phyloP scores from a whole-genome alignment of 2,329 filamentous ascomycete species.

The Aspergillus awamori region DNA sequence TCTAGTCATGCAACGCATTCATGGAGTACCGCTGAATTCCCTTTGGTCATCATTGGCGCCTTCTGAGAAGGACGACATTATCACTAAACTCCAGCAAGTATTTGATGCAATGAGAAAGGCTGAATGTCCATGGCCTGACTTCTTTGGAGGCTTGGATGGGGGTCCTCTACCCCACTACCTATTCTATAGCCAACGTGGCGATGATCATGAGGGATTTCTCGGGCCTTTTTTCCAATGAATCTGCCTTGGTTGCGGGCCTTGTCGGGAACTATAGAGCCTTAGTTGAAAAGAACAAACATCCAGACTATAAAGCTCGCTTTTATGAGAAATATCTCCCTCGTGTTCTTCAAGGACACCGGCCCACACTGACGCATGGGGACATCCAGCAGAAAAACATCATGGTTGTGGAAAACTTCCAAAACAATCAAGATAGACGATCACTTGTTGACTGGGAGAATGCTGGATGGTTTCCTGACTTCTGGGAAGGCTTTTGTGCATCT shows the following conservation, averaged over 20 bases:
- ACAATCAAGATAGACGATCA: slow-evolving; percentile 30
- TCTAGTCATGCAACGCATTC: slow-evolving; percentile 32
- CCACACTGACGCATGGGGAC: slow-evolving; percentile 35
- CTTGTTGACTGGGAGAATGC: slow-evolving; percentile 33
- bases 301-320: slow-evolving; percentile 32
- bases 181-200: slow-evolving; percentile 26
- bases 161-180: slow-evolving; percentile 29
- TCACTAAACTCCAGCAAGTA: slow-evolving; percentile 25
- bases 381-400: slow-evolving; percentile 27
- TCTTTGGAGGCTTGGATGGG: slow-evolving; percentile 29
- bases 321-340: slow-evolving; percentile 30
- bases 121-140: slow-evolving; percentile 31
- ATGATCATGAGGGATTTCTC: slow-evolving; percentile 16
- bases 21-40: slow-evolving; percentile 23
- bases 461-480: slow-evolving; percentile 34
- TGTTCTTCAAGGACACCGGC: slow-evolving; percentile 32
- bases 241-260: slow-evolving; percentile 29
- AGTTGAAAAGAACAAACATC: slow-evolving; percentile 22
- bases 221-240: slow-evolving; percentile 31
- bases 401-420: slow-evolving; percentile 22
- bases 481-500: slow-evolving; percentile 33
- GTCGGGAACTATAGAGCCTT: slow-evolving; percentile 28
- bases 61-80: slow-evolving; percentile 32
- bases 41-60: slow-evolving; percentile 30
- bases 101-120: slow-evolving; percentile 28